A percentile compares a stretch with the other conserved stretches of the same genome.
Conservation (phyloP, 768 basidiomycete species). For the Mycena crocata region DNA sequence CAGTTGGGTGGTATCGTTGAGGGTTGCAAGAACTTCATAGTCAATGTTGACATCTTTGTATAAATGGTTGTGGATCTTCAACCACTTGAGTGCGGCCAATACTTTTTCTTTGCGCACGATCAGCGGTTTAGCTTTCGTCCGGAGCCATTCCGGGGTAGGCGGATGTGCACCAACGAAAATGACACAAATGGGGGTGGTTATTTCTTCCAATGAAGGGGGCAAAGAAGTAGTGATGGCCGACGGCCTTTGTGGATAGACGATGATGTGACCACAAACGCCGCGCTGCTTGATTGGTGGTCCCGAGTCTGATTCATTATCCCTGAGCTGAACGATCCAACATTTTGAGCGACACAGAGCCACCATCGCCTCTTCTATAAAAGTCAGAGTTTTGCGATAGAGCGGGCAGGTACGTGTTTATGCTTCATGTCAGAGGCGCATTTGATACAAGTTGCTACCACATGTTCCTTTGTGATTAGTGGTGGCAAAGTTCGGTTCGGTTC, state of each 20-base stretch:
- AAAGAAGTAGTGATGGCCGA: not conserved
- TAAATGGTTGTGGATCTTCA: not conserved
- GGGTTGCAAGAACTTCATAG: not conserved
- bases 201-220: not conserved
- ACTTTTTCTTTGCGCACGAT: not conserved
- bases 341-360: slow-evolving; percentile 25
- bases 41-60: not conserved
- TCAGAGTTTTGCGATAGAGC: not conserved
- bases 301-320: not conserved
- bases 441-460: too few relatives aligned
- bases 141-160: not conserved
- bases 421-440: not conserved
- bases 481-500: too few relatives aligned
- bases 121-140: not conserved
- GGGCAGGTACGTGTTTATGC: not conserved
- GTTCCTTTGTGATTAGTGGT: too few relatives aligned
- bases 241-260: not conserved
- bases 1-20: not conserved
- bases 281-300: not conserved
- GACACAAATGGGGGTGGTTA: not conserved
- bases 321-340: slow-evolving; percentile 1
- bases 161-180: not conserved
- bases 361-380: slow-evolving; percentile 23
- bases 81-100: not conserved
- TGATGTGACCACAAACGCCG: not conserved